Evolutionary conservation across 768 basidiomycete species (phyloP).

Genomic region (Dacryopinax primogenitus): DNA sequence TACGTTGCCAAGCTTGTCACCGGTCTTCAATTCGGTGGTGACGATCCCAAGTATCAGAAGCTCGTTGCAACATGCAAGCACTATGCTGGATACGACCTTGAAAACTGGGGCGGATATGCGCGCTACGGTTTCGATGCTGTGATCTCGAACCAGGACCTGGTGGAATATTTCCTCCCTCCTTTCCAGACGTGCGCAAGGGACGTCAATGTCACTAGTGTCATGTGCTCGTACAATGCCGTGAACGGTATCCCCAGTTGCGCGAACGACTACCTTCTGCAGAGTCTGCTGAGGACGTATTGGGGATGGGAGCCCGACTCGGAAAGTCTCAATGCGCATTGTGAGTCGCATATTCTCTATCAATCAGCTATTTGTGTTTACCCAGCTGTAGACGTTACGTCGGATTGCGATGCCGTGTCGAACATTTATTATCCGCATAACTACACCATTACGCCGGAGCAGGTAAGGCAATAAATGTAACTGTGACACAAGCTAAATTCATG

Average conservation of each 20-base stretch:
- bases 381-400: constrained; percentile 32
- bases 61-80: constrained; percentile 49
- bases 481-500: background rate
- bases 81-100: constrained; percentile 46
- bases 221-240: constrained; percentile 53
- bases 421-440: constrained; percentile 42
- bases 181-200: constrained; percentile 52
- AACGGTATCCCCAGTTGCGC: constrained; percentile 49
- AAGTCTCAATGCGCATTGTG: background rate
- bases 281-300: constrained; percentile 40
- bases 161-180: constrained; percentile 42
- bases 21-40: constrained; percentile 42
- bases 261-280: constrained; percentile 40
- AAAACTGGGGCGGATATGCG: constrained; percentile 41
- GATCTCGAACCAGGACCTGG: constrained; percentile 43
- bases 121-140: constrained; percentile 42
- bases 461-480: background rate
- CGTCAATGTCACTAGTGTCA: constrained; percentile 45
- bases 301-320: constrained; percentile 36
- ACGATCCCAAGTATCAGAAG: constrained; percentile 41
- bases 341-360: background rate
- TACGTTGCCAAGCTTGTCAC: constrained; percentile 44
- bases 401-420: constrained; percentile 44
- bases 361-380: background rate
- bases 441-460: constrained; percentile 30